phyloP scores from a whole-genome alignment of 176 grass and related monocot genomes.

The Carex kokanica region DNA sequence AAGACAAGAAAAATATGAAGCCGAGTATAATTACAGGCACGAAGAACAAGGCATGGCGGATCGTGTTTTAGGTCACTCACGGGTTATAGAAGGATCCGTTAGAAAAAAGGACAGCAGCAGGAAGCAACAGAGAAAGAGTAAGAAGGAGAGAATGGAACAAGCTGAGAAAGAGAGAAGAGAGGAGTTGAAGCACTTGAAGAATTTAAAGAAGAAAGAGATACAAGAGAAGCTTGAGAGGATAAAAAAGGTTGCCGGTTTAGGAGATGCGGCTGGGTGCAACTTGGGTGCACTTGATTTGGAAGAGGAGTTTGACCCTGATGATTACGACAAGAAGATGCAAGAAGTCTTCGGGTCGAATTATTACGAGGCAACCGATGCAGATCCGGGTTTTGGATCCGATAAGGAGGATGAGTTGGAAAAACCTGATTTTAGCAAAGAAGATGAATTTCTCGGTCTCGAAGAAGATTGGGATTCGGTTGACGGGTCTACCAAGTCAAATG shows the following conservation, averaged over 20 bases:
- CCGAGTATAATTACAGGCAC: constrained; percentile 52
- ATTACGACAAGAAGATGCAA: constrained; percentile 84
- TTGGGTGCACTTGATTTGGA: constrained; percentile 73
- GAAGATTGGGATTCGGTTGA: constrained; percentile 41
- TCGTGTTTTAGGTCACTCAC: constrained; percentile 66
- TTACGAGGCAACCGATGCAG: constrained; percentile 59
- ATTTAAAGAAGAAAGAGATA: constrained; percentile 98
- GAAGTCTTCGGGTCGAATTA: constrained; percentile 65
- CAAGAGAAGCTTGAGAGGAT: constrained; percentile 79
- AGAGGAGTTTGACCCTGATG: constrained; percentile 90
- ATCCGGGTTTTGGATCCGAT: constrained; percentile 61
- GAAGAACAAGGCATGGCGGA: constrained; percentile 71
- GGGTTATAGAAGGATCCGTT: constrained; percentile 81
- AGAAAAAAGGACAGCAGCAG: constrained; percentile 91
- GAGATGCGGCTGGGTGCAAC: constrained; percentile 36
- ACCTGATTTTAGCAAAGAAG: constrained; percentile 86
- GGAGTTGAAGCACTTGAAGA: constrained; percentile 90
- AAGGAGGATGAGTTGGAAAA: constrained; percentile 58
- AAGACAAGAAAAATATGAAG: constrained; percentile 61
- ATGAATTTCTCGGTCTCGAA: constrained; percentile 66
- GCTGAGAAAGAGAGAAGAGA: constrained; percentile 60
- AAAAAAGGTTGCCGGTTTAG: constrained; percentile 57
- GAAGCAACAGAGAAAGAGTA: constrained; percentile 82
- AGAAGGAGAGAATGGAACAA: constrained; percentile 67
- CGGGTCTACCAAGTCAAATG: constrained; percentile 10